These are phyloP conservation scores for Erythrophleum fordii DNA, from an alignment of 306 rosid genomes.

Conservation along the genomic window DNA sequence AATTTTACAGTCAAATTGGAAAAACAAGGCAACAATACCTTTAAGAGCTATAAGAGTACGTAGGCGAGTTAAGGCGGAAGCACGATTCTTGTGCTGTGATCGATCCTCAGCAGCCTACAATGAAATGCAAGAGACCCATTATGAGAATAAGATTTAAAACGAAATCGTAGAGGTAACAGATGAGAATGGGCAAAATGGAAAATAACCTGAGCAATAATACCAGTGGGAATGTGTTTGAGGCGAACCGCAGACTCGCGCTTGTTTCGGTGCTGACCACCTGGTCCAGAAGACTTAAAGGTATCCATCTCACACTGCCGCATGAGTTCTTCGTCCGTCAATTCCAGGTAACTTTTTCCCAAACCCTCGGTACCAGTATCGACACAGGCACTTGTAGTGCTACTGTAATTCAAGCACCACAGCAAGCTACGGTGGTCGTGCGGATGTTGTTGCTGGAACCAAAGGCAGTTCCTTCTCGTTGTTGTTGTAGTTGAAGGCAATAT, in stretches of 20 bases:
- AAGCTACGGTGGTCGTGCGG: slow-evolving; percentile 24
- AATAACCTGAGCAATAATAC: slow-evolving; percentile 73
- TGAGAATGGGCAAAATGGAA: neutral
- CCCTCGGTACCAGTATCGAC: neutral
- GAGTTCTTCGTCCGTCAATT: slow-evolving; percentile 75
- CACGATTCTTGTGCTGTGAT: slow-evolving; percentile 91
- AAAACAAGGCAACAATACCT: slow-evolving; percentile 41
- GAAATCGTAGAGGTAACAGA: neutral
- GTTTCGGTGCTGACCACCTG: slow-evolving; percentile 98
- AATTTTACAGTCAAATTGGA: neutral
- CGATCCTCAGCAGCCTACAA: slow-evolving; percentile 89
- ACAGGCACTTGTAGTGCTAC: neutral
- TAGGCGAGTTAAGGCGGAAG: slow-evolving; percentile 79
- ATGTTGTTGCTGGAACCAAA: slow-evolving; percentile 26
- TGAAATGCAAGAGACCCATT: slow-evolving; percentile 13
- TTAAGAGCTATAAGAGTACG: slow-evolving; percentile 82
- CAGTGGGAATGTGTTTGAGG: slow-evolving; percentile 85
- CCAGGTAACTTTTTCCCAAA: slow-evolving; percentile 54
- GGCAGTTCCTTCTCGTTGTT: neutral
- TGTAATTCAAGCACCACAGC: slow-evolving; percentile 30
- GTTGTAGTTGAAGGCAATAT: neutral
- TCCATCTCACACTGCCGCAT: slow-evolving; percentile 78
- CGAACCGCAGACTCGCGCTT: slow-evolving; percentile 92
- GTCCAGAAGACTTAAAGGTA: slow-evolving; percentile 81
- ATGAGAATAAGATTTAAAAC: neutral